Conservation (phyloP, 768 basidiomycete species). For the Lactifluus subvellereus region DNA sequence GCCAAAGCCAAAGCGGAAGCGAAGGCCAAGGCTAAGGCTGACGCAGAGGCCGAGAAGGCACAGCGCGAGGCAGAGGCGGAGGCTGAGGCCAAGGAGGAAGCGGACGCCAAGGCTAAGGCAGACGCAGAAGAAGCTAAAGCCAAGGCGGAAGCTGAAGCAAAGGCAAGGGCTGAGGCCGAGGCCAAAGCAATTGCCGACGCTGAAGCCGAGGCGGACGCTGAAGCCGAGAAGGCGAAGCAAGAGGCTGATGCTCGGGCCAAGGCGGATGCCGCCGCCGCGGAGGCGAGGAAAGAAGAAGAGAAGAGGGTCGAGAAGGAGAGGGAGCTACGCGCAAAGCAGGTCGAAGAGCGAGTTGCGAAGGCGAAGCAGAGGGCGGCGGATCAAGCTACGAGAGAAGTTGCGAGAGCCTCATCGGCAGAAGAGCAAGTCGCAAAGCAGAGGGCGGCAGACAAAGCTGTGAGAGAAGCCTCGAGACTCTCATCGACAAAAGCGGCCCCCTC, state of each 20-base stretch:
- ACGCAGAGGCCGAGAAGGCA: neutral
- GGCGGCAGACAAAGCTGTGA: constrained; percentile 5
- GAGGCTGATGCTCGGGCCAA: neutral
- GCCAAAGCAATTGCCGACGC: neutral
- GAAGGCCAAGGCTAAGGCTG: neutral
- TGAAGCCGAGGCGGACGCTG: neutral
- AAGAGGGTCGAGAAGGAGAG: neutral
- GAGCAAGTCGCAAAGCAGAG: neutral
- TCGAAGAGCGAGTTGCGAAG: neutral
- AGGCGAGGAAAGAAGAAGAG: neutral
- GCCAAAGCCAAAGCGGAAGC: too few relatives aligned
- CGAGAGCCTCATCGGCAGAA: neutral
- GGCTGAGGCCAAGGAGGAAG: neutral
- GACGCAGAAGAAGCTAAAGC: neutral
- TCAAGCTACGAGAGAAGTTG: neutral
- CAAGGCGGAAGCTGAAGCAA: neutral
- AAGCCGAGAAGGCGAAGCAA: neutral
- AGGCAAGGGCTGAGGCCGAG: neutral
- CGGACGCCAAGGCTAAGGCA: neutral
- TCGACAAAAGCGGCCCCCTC: neutral
- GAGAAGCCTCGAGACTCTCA: neutral
- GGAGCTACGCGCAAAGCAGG: neutral
- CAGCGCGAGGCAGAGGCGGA: neutral
- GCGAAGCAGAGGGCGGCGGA: neutral
- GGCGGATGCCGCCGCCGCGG: neutral